Conservation (phyloP, 2,329 filamentous ascomycete genomes). For the Nigrograna mackinnonii region DNA sequence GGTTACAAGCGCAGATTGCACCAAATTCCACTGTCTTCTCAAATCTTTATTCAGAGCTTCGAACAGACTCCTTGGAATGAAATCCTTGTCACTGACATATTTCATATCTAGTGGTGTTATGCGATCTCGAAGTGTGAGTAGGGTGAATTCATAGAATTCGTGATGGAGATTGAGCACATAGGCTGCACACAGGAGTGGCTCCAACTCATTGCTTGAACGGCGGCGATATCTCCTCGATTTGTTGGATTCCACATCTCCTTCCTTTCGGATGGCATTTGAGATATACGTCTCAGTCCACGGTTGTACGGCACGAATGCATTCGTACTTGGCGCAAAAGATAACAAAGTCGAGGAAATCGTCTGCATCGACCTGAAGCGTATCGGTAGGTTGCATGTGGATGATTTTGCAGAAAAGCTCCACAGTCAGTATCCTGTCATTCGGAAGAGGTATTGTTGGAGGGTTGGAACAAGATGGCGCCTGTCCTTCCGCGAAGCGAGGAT, state of each 20-base stretch:
- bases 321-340: conserved; percentile 23
- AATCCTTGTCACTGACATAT: too few species aligned
- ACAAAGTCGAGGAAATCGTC: conserved; percentile 16
- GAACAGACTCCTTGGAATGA: too few species aligned
- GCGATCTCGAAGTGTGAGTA: not conserved
- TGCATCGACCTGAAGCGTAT: conserved; percentile 3
- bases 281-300: conserved; percentile 12
- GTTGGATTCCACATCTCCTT: not conserved
- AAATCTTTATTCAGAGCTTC: too few species aligned
- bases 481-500: conserved; percentile 7
- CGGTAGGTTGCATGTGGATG: not conserved
- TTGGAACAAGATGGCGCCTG: not conserved
- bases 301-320: conserved; percentile 15
- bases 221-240: too few species aligned
- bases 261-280: not conserved
- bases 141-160: conserved; percentile 6
- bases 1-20: too few species aligned
- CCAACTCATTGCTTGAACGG: not conserved
- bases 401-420: not conserved
- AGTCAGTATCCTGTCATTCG: not conserved
- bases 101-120: too few species aligned
- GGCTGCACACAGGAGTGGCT: conserved; percentile 7
- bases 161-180: conserved; percentile 12
- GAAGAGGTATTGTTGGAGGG: not conserved
- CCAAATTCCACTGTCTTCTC: too few species aligned